Base-by-base conservation (phyloP, 2,329 filamentous ascomycete genomes). In the Curvularia hawaiiensis region DNA sequence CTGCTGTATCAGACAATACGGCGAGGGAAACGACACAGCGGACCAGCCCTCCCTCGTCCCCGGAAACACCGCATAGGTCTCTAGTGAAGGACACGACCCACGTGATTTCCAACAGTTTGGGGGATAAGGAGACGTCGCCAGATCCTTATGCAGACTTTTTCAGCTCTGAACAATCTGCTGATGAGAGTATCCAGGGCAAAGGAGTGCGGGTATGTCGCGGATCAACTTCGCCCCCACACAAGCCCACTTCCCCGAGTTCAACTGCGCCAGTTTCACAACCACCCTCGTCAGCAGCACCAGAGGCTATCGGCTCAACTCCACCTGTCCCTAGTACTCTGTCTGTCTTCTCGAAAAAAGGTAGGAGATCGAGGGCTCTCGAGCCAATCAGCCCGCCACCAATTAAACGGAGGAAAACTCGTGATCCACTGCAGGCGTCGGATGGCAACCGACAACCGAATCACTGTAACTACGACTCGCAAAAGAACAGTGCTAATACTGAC, bases 121-220 rank as follows among this genome's bases (percentile, higher is more conserved):
- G 33, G 14, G 26, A 45, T 10, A 30, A 50, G 40, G 39, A 52
- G 31, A 31, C 38, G 5, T 41, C 30, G 59, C 58, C 7, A 56
- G 30, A 31, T 14, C 44, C 39, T 38, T 16, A n/a, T n/a, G n/a
- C 14, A 18, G 52, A n/a, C 54, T 59, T 52, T 2, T 62, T 60
- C 1, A 52, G 63, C 7, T 58, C 62, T 2, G 58, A 69, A 40
- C 57, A 38, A 44, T 64, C 69, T 2, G 35, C 35, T 10, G 35
- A 41, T 10, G 51, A 58, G 38, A 69, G 65, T 47, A 71, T 64
- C 8, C 69, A 72, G 60, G 61, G 56, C 30, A 60, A 58, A 9
- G 67, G 66, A 9, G 50, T 61, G 18, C 50, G 57, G 30, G 63
- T 66, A 30, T 73, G 66, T 2, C 56, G 55, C 4, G 46, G 65